Conservation (phyloP, 176 grass and related monocot species). For the Carex parvula region DNA sequence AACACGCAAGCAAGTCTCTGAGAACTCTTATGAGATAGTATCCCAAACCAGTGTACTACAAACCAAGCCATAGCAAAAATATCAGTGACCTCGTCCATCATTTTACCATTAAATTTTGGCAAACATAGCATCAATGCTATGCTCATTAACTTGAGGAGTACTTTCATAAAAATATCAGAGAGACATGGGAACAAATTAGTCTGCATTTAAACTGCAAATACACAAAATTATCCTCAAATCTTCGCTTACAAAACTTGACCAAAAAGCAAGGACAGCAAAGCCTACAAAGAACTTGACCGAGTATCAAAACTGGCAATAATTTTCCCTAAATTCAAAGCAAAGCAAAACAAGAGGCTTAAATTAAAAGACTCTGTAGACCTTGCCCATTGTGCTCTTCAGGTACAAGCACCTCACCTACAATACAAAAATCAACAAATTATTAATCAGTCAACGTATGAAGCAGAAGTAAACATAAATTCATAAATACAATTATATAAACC, state of each 20-base stretch:
- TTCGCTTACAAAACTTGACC: slow-evolving; percentile 3
- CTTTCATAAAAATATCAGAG: not conserved
- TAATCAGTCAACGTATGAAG: not conserved
- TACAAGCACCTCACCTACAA: slow-evolving; percentile 78
- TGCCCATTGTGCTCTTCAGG: slow-evolving; percentile 91
- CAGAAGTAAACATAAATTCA: not conserved
- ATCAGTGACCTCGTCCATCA: not conserved
- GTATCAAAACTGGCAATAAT: slow-evolving; percentile 23
- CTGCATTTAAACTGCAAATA: slow-evolving; percentile 3
- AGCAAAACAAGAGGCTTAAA: slow-evolving; percentile 30
- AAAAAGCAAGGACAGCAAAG: not conserved
- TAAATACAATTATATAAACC: not conserved
- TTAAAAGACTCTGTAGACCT: slow-evolving; percentile 54
- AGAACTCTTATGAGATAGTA: too few relatives aligned
- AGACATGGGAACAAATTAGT: not conserved
- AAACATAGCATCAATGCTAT: not conserved
- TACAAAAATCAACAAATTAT: not conserved
- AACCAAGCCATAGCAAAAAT: not conserved
- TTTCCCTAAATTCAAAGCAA: slow-evolving; percentile 8
- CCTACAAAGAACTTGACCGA: slow-evolving; percentile 12
- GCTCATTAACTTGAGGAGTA: not conserved
- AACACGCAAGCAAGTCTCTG: too few relatives aligned
- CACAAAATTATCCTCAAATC: slow-evolving; percentile 25
- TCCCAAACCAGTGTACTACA: too few relatives aligned
- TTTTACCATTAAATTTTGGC: not conserved